These are phyloP conservation scores for Melampsora abietis-canadensis DNA, from an alignment of 1,284 basidiomycete genomes.

Conservation along the genomic window DNA sequence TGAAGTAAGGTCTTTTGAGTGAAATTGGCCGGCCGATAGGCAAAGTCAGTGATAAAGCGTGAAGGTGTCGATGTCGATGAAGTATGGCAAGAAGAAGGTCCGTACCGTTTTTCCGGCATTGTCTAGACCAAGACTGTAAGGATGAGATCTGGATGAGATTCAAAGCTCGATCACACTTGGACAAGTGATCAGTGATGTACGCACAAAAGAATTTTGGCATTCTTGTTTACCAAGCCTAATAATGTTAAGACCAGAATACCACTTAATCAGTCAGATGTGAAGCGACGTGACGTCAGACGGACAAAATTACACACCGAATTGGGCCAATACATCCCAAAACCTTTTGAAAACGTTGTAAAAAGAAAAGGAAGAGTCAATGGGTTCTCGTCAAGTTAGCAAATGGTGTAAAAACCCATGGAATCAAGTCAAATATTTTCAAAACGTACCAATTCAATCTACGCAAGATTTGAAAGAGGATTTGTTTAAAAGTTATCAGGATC, in stretches of 20 bases:
- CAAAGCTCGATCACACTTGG: neutral
- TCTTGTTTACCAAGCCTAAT: conserved; percentile 91
- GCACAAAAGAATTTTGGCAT: conserved; percentile 98
- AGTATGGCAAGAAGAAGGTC: conserved; percentile 49
- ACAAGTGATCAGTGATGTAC: conserved; percentile 53
- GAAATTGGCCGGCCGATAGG: neutral
- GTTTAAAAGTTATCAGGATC: no score
- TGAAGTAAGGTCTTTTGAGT: conserved; percentile 80
- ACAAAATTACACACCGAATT: conserved; percentile 66
- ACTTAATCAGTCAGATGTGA: neutral
- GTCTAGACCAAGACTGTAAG: conserved; percentile 64
- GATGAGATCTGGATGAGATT: neutral
- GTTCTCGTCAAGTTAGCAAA: no score
- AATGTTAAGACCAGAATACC: neutral
- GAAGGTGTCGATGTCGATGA: neutral
- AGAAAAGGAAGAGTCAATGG: no score
- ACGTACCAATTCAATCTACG: no score
- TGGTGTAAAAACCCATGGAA: no score
- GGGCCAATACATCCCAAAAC: conserved; percentile 71
- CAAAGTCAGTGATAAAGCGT: neutral
- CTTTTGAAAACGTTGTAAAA: neutral
- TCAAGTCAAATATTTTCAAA: no score
- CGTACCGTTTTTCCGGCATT: conserved; percentile 97
- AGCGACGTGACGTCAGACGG: neutral
- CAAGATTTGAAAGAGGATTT: no score